These are phyloP conservation scores for Skeletonema menzelii DNA, from an alignment of 108 stramenopile species.

Conservation along the genomic window DNA sequence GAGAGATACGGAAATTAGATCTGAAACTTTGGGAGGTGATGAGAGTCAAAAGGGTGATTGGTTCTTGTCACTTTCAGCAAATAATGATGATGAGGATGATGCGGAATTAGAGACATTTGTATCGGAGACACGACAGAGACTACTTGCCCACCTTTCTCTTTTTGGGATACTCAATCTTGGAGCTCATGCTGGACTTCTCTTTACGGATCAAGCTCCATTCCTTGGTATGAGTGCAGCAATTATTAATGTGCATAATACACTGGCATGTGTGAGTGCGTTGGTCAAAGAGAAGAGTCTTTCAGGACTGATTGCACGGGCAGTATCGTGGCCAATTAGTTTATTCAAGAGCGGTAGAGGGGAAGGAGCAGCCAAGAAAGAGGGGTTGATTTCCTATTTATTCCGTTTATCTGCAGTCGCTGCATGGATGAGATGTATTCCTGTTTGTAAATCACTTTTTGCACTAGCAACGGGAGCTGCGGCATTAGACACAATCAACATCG, in stretches of 20 bases:
- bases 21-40: slow-evolving; percentile 11
- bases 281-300: slow-evolving; percentile 11
- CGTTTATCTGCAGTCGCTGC: slow-evolving; percentile 13
- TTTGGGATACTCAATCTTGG: slow-evolving; percentile 19
- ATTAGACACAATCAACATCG: not conserved
- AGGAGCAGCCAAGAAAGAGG: not conserved
- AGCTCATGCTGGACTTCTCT: slow-evolving; percentile 21
- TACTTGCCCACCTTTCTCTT: slow-evolving; percentile 13
- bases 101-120: slow-evolving; percentile 4
- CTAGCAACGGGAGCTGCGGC: slow-evolving; percentile 4
- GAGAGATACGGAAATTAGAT: slow-evolving; percentile 25
- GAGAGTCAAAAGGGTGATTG: slow-evolving; percentile 18
- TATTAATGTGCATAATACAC: slow-evolving; percentile 34
- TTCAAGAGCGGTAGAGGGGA: not conserved
- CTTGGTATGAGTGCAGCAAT: slow-evolving; percentile 32
- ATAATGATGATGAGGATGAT: not conserved
- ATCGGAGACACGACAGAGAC: slow-evolving; percentile 6
- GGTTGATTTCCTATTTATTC: slow-evolving; percentile 11
- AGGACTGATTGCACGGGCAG: not conserved
- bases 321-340: slow-evolving; percentile 17
- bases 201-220: slow-evolving; percentile 27
- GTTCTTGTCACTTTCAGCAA: slow-evolving; percentile 23
- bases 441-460: not conserved
- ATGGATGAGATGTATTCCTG: slow-evolving; percentile 33
- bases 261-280: slow-evolving; percentile 23